Conservation (phyloP, 2,329 filamentous ascomycete genomes). For the Scedosporium apiospermum region DNA sequence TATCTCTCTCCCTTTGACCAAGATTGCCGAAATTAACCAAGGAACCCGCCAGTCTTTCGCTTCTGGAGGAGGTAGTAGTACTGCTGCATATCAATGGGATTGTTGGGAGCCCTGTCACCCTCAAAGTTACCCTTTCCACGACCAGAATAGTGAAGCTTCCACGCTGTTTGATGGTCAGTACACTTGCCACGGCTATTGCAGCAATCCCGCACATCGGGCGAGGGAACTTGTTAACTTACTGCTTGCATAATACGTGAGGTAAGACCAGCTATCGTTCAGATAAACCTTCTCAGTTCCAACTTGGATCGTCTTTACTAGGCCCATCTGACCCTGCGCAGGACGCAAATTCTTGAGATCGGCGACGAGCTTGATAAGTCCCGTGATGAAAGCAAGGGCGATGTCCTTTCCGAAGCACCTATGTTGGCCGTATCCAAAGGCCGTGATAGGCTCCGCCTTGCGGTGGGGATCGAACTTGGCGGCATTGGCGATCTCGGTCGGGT, state of each 20-base stretch:
- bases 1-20: too few species aligned
- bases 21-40: neutral
- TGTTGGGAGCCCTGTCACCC: conserved; percentile 19
- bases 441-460: conserved; percentile 28
- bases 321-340: conserved; percentile 34
- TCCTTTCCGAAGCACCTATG: conserved; percentile 36
- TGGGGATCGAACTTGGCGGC: conserved; percentile 31
- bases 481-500: conserved; percentile 24
- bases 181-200: neutral
- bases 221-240: conserved; percentile 25
- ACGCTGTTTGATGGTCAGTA: conserved; percentile 19
- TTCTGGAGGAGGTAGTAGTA: conserved; percentile 25
- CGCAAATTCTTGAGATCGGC: conserved; percentile 34
- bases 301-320: conserved; percentile 32
- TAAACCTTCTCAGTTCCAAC: conserved; percentile 30
- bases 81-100: conserved; percentile 17
- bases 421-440: conserved; percentile 34
- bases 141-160: conserved; percentile 30
- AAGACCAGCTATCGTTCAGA: conserved; percentile 38
- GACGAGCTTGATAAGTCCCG: conserved; percentile 30
- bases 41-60: conserved; percentile 15
- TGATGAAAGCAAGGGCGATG: conserved; percentile 29
- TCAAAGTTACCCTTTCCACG: conserved; percentile 23
- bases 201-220: neutral
- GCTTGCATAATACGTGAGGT: conserved; percentile 31